Evolutionary conservation across 768 basidiomycete species (phyloP).

Genomic region (Pleurotus sapidus): DNA sequence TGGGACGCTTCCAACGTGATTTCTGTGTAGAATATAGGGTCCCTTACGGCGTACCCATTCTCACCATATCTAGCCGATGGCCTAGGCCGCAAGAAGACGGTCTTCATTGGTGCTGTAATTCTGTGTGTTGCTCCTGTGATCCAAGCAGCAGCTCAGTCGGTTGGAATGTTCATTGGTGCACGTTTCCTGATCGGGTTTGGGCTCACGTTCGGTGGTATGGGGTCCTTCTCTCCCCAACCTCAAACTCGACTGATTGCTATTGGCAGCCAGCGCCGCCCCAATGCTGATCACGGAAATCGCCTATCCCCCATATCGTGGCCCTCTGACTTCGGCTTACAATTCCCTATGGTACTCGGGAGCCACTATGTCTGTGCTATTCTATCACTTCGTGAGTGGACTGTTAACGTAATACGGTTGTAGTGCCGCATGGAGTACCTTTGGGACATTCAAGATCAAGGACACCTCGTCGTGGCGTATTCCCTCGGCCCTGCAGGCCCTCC

Average conservation of each 20-base stretch:
- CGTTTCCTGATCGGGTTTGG: constrained; percentile 6
- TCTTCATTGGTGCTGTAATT: constrained; percentile 25
- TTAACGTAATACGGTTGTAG: constrained; percentile 9
- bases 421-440: constrained; percentile 58
- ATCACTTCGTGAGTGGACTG: not conserved
- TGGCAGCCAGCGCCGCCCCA: constrained; percentile 33
- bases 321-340: constrained; percentile 32
- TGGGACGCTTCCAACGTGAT: not conserved
- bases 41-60: not conserved
- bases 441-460: constrained; percentile 45
- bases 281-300: constrained; percentile 39
- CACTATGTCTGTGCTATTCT: constrained; percentile 11
- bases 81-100: not conserved
- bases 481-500: constrained; percentile 46
- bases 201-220: constrained; percentile 3
- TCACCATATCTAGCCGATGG: constrained; percentile 5
- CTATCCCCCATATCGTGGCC: constrained; percentile 38
- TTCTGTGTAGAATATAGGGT: not conserved
- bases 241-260: constrained; percentile 8
- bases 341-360: constrained; percentile 30
- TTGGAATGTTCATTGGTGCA: constrained; percentile 32
- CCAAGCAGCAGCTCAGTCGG: constrained; percentile 25
- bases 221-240: not conserved
- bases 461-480: constrained; percentile 61
- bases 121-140: constrained; percentile 28